phyloP scores from a whole-genome alignment of 2,329 filamentous ascomycete species.

The Alternaria incomplexa region DNA sequence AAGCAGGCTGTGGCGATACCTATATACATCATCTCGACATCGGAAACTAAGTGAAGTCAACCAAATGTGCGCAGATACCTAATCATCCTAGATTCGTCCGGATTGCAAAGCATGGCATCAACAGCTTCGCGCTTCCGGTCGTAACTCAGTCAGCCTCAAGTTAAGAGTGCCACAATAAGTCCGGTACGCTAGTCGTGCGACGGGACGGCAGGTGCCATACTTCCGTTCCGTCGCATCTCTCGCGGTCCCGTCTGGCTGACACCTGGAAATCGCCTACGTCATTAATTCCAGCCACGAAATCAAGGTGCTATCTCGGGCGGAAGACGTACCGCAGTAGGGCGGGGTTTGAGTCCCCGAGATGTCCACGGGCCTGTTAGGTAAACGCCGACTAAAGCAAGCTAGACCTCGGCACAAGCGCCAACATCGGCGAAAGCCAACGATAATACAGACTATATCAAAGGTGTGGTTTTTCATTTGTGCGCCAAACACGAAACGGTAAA shows the following conservation, averaged over 20 bases:
- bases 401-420: background rate
- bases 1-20: background rate
- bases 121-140: background rate
- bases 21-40: background rate
- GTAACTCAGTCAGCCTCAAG: background rate
- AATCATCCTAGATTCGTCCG: background rate
- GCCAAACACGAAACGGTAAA: background rate
- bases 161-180: background rate
- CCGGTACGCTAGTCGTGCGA: background rate
- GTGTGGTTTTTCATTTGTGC: background rate
- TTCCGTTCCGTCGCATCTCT: background rate
- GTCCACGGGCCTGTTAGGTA: background rate
- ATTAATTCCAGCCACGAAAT: background rate
- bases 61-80: slow-evolving; percentile 47
- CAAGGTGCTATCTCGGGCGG: background rate
- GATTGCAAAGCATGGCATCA: background rate
- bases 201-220: background rate
- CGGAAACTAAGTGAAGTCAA: slow-evolving; percentile 29
- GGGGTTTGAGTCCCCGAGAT: background rate
- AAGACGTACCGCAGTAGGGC: background rate
- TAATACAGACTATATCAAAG: background rate
- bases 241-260: background rate
- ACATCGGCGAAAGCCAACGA: background rate
- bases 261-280: background rate
- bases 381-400: background rate